Conservation (phyloP, 306 rosid species). For the Glycine latifolia region DNA sequence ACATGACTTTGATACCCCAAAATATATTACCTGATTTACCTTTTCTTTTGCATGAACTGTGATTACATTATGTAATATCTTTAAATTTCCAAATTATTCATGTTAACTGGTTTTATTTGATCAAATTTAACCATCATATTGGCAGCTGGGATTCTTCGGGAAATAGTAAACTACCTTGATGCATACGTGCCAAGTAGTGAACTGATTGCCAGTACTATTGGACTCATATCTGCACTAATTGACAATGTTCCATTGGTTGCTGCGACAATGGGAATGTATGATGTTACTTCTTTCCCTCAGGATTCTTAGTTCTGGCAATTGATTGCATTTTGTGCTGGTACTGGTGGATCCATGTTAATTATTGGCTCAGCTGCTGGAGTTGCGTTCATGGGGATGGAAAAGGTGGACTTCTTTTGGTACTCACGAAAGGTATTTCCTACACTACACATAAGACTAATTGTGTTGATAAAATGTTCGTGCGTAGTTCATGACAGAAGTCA, state of each 20-base stretch:
- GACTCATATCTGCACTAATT: constrained; percentile 84
- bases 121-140: constrained; percentile 24
- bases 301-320: constrained; percentile 98
- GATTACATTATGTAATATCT: no score
- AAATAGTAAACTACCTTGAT: constrained; percentile 85
- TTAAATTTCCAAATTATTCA: no score
- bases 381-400: constrained; percentile 99
- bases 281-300: constrained; percentile 76
- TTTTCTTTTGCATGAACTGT: no score
- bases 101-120: neutral
- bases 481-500: constrained; percentile 3
- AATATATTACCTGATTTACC: no score
- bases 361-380: constrained; percentile 98
- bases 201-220: constrained; percentile 80
- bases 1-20: no score
- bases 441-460: no score
- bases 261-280: constrained; percentile 95
- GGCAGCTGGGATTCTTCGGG: constrained; percentile 82
- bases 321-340: constrained; percentile 88
- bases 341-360: constrained; percentile 96
- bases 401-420: constrained; percentile 97
- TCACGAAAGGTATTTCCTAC: constrained; percentile 69
- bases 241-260: constrained; percentile 97
- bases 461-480: neutral
- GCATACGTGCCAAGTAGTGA: constrained; percentile 71